phyloP scores from a whole-genome alignment of 371 early-diverging fungal species.

The Mucor ambiguus region DNA sequence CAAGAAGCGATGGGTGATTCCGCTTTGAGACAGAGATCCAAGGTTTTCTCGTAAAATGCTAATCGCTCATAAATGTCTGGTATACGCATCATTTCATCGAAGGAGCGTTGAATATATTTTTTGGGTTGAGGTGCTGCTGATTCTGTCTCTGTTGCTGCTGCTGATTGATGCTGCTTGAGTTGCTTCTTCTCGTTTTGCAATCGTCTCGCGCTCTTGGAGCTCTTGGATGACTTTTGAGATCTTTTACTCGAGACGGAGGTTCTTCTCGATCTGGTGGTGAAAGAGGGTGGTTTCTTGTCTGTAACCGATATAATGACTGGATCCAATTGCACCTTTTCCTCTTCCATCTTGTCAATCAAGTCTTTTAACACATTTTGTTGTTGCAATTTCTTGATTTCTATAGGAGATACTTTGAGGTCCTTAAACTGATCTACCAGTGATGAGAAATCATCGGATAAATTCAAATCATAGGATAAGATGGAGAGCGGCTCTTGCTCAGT shows the following conservation, averaged over 20 bases:
- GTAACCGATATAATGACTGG: slow-evolving; percentile 1
- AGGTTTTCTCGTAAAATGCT: slow-evolving; percentile 40
- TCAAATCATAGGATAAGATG: slow-evolving; percentile 13
- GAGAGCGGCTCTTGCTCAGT: slow-evolving; percentile 6
- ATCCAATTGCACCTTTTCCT: slow-evolving; percentile 9
- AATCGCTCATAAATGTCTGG: slow-evolving; percentile 37
- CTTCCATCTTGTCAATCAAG: neutral
- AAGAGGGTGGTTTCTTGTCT: neutral
- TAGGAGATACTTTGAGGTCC: slow-evolving; percentile 8
- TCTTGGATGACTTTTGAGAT: slow-evolving; percentile 16
- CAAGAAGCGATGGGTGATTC: slow-evolving; percentile 30
- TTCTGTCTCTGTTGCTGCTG: neutral
- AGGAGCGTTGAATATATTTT: slow-evolving; percentile 33
- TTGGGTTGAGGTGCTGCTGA: slow-evolving; percentile 5
- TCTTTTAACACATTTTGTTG: neutral
- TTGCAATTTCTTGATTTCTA: neutral
- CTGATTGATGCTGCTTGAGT: slow-evolving; percentile 7
- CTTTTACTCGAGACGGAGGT: slow-evolving; percentile 23
- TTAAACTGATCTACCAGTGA: slow-evolving; percentile 23
- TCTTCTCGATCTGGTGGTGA: slow-evolving; percentile 7
- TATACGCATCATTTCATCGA: slow-evolving; percentile 46
- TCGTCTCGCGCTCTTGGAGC: slow-evolving; percentile 11
- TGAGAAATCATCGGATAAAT: slow-evolving; percentile 29
- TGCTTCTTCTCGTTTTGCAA: slow-evolving; percentile 7
- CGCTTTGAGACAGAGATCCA: slow-evolving; percentile 30